These are phyloP conservation scores for Pyrenophora graminea DNA, from an alignment of 2,329 filamentous ascomycete genomes.

Conservation along the genomic window DNA sequence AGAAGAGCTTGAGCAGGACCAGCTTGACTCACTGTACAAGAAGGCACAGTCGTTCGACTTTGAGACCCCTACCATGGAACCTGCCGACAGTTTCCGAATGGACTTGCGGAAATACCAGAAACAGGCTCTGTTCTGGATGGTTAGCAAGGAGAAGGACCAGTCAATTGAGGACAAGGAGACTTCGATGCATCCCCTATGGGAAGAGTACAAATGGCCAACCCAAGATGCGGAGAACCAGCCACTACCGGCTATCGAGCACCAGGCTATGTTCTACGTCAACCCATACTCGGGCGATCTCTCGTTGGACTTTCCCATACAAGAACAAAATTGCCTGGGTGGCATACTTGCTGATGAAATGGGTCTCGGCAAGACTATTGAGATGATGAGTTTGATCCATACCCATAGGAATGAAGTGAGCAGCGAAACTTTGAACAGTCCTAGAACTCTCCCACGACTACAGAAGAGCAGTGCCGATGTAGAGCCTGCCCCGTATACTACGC, in stretches of 20 bases:
- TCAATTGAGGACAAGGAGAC: constrained; percentile 67
- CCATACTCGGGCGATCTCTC: constrained; percentile 95
- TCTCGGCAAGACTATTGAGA: constrained; percentile 96
- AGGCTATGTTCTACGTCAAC: constrained; percentile 87
- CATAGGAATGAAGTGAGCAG: constrained; percentile 65
- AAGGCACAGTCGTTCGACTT: constrained; percentile 99
- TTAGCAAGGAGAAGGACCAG: constrained; percentile 85
- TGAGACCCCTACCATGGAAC: constrained; percentile 82
- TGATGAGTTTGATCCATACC: constrained; percentile 90
- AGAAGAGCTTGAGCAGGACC: constrained; percentile 89
- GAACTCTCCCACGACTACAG: constrained; percentile 65
- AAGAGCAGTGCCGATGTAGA: constrained; percentile 62
- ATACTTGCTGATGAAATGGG: constrained; percentile 98
- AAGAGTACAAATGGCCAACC: constrained; percentile 87
- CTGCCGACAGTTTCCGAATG: constrained; percentile 80
- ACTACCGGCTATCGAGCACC: constrained; percentile 66
- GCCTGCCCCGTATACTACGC: constrained; percentile 81
- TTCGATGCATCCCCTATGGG: constrained; percentile 97
- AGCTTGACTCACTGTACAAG: constrained; percentile 89
- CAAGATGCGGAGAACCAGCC: constrained; percentile 86
- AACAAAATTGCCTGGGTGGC: constrained; percentile 91
- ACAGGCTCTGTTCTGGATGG: constrained; percentile 95
- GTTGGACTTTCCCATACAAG: constrained; percentile 86
- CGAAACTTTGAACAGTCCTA: constrained; percentile 53
- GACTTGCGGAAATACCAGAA: constrained; percentile 89